A percentile compares a stretch with the other conserved stretches of the same genome.
phyloP scores from a whole-genome alignment of 2,329 filamentous ascomycete species.

The Trichoderma lentiforme region DNA sequence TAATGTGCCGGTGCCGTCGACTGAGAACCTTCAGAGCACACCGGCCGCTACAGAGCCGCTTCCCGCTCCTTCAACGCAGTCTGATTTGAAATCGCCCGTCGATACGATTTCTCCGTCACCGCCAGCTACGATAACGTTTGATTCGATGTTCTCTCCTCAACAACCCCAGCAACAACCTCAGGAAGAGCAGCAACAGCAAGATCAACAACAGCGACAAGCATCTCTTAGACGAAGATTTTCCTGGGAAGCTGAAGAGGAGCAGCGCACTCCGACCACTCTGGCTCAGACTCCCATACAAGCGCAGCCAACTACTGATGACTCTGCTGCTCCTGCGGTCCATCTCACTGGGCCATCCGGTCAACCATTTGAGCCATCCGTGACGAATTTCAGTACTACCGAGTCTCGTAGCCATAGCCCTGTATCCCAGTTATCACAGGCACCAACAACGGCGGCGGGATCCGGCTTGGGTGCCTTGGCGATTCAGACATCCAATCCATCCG shows the following conservation, averaged over 20 bases:
- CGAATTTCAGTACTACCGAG: constrained; percentile 19
- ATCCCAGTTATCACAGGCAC: constrained; percentile 13
- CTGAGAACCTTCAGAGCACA: neutral
- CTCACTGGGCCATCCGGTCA: constrained; percentile 7
- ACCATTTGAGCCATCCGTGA: constrained; percentile 13
- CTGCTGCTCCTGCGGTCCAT: neutral
- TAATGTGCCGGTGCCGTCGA: neutral
- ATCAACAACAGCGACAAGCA: constrained; percentile 11
- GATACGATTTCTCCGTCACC: neutral
- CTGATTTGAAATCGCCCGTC: neutral
- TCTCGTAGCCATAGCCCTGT: constrained; percentile 18
- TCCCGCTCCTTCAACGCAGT: neutral
- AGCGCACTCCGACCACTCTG: neutral
- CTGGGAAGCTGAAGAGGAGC: constrained; percentile 32
- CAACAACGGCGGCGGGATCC: constrained; percentile 12
- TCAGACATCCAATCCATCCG: constrained; percentile 25
- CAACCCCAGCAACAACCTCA: neutral
- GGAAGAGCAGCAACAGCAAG: neutral
- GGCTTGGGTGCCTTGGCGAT: constrained; percentile 21
- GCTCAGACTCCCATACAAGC: neutral
- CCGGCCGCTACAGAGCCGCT: neutral
- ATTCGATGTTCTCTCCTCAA: neutral
- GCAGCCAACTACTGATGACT: neutral
- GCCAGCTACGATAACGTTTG: neutral
- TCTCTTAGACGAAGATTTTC: constrained; percentile 34